phyloP scores from a whole-genome alignment of 2,329 filamentous ascomycete species.

The Verruconis gallopava region DNA sequence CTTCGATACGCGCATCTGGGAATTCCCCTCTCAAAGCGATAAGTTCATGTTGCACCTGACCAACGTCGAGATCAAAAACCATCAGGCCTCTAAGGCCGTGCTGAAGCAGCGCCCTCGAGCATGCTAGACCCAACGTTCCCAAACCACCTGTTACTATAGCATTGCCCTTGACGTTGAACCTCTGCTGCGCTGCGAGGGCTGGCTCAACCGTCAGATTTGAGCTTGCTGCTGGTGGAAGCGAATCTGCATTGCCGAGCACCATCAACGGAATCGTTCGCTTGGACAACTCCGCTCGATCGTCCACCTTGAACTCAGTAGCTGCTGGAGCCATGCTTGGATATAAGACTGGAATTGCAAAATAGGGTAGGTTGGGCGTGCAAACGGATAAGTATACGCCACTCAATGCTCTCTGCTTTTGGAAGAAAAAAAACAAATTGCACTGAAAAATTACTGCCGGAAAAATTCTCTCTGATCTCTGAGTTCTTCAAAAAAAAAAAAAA shows the following conservation, averaged over 20 bases:
- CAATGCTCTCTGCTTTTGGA: no score
- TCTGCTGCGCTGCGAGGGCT: background rate
- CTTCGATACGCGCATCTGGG: constrained; percentile 38
- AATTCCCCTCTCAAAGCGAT: constrained; percentile 39
- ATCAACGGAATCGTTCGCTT: constrained; percentile 6
- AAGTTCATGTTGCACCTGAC: constrained; percentile 31
- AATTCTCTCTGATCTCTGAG: no score
- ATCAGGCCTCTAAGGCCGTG: constrained; percentile 48
- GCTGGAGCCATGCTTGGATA: no score
- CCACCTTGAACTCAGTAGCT: no score
- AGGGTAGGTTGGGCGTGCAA: no score
- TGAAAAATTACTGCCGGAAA: no score
- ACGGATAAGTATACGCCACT: no score
- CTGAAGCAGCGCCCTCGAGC: constrained; percentile 51
- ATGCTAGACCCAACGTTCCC: constrained; percentile 47
- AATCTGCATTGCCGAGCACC: background rate
- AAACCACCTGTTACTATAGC: constrained; percentile 50
- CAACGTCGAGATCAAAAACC: constrained; percentile 45
- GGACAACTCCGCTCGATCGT: constrained; percentile 5
- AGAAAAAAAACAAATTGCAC: no score
- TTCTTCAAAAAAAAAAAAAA: no score
- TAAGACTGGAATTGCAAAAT: no score
- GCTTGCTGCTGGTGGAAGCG: background rate
- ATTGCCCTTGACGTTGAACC: constrained; percentile 4
- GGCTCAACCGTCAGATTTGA: background rate